Evolutionary conservation across 2,329 filamentous ascomycete genomes (phyloP).

Genomic region (Colletotrichum sp.): DNA sequence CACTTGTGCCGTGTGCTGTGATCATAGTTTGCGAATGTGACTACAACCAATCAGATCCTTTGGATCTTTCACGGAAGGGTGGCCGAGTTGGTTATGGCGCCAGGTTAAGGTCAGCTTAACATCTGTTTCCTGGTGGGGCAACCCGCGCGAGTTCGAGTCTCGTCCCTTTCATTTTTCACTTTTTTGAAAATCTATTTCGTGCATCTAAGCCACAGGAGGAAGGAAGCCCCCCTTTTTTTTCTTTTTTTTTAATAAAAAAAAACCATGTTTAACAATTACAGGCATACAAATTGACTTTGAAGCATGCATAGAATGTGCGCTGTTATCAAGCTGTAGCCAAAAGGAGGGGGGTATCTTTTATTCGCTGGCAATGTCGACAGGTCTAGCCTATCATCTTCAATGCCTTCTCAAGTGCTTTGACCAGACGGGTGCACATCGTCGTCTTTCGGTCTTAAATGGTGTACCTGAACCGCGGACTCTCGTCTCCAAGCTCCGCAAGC

Average conservation of each 20-base stretch:
- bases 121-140: slow-evolving; percentile 12
- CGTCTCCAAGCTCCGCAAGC: slow-evolving; percentile 54
- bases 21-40: accelerated
- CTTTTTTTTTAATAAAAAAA: too few species aligned
- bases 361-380: not conserved
- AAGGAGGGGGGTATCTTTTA: not conserved
- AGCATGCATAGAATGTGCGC: not conserved
- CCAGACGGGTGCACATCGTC: not conserved
- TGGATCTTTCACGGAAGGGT: not conserved
- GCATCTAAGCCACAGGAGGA: not conserved
- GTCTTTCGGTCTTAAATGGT: slow-evolving; percentile 33
- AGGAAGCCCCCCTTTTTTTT: too few species aligned
- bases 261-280: accelerated
- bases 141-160: slow-evolving; percentile 13
- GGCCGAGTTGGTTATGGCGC: slow-evolving; percentile 13
- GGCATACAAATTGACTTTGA: accelerated
- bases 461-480: slow-evolving; percentile 54
- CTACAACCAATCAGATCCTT: not conserved
- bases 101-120: slow-evolving; percentile 11
- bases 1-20: not conserved
- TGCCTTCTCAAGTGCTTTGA: not conserved
- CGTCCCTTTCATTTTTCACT: not conserved
- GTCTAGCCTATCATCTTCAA: not conserved
- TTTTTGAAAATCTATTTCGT: not conserved
- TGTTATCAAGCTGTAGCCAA: not conserved